These are phyloP conservation scores for Fraxinus latifolia DNA, from an alignment of 305 asterid species.

Conservation along the genomic window DNA sequence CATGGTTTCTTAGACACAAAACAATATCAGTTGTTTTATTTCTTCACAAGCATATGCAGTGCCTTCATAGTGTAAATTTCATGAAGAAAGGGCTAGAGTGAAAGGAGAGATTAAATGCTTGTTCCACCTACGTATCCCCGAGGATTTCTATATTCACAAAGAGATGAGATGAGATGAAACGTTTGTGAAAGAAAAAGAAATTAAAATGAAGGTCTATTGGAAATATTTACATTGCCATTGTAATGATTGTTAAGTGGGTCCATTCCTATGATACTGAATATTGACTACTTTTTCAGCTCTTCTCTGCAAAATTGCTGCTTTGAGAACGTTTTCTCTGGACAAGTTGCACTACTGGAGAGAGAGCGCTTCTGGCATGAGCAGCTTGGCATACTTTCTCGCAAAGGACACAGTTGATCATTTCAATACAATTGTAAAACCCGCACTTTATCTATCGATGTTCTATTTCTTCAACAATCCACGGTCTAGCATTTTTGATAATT, in stretches of 20 bases:
- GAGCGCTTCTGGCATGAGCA: constrained; percentile 75
- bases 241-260: not conserved
- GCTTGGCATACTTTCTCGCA: constrained; percentile 70
- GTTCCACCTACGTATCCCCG: not conserved
- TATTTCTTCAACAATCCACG: constrained; percentile 83
- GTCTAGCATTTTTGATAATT: constrained; percentile 61
- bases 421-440: constrained; percentile 69
- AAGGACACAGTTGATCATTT: constrained; percentile 73
- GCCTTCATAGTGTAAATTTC: not conserved
- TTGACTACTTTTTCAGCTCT: constrained; percentile 39
- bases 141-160: not conserved
- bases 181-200: not conserved
- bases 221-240: not conserved
- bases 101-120: not conserved
- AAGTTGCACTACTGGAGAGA: constrained; percentile 86
- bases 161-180: not conserved
- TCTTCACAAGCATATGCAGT: constrained; percentile 1
- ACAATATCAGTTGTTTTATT: not conserved
- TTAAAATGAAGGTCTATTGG: not conserved
- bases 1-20: not conserved
- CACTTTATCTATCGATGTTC: constrained; percentile 76
- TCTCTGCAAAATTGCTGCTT: constrained; percentile 62
- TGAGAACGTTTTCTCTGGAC: constrained; percentile 71
- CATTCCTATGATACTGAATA: not conserved
- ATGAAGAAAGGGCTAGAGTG: not conserved